Conservation (phyloP, 768 basidiomycete genomes). For the Mycena indigotica region DNA sequence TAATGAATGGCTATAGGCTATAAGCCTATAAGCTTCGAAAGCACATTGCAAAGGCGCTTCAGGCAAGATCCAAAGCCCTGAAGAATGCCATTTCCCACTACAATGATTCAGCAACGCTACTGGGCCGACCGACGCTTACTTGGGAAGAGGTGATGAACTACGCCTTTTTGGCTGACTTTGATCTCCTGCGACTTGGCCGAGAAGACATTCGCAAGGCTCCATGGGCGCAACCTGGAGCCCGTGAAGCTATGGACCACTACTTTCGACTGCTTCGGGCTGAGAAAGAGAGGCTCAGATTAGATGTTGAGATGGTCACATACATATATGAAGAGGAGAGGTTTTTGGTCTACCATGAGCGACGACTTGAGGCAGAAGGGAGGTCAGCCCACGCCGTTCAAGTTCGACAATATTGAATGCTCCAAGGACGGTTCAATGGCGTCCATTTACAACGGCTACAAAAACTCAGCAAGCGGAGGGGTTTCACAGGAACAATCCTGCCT, state of each 20-base stretch:
- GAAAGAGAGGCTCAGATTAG: slow-evolving; percentile 16
- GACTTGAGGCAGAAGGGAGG: background rate
- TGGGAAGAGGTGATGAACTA: background rate
- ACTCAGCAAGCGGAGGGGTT: slow-evolving; percentile 1
- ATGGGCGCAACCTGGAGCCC: slow-evolving; percentile 11
- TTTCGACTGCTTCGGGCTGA: slow-evolving; percentile 18
- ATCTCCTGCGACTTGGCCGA: background rate
- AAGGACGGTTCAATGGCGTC: slow-evolving; percentile 4
- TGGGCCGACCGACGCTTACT: background rate
- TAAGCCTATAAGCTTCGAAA: background rate
- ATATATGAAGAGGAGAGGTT: slow-evolving; percentile 14
- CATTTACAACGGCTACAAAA: slow-evolving; percentile 2
- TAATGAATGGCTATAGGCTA: background rate
- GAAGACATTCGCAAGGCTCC: slow-evolving; percentile 3
- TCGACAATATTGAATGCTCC: background rate
- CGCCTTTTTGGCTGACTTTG: background rate
- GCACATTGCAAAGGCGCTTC: background rate
- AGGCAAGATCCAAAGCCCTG: background rate
- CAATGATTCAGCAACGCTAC: background rate
- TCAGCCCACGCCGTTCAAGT: slow-evolving; percentile 9
- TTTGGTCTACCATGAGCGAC: background rate
- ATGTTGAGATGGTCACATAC: slow-evolving; percentile 16
- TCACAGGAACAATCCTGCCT: slow-evolving; percentile 11
- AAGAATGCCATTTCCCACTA: background rate
- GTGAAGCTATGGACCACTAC: slow-evolving; percentile 1